phyloP scores from a whole-genome alignment of 805 yeast species.

The Debaryomyces castellii region DNA sequence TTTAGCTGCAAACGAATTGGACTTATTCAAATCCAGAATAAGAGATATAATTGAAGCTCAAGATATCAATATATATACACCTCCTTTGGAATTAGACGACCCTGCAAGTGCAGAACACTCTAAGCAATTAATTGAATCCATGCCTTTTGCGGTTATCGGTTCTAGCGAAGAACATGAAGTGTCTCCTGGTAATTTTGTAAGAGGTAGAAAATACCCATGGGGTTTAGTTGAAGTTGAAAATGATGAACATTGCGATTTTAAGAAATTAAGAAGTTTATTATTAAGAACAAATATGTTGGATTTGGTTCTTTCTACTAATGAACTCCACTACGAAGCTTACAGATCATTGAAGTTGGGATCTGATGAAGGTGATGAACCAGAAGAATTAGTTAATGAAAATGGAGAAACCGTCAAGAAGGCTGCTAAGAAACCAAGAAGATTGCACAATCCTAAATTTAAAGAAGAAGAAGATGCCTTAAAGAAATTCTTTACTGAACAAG shows the following conservation, averaged over 20 bases:
- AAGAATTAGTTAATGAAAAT: slow-evolving; percentile 26
- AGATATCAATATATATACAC: slow-evolving; percentile 79
- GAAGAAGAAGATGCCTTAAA: slow-evolving; percentile 95
- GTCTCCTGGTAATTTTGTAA: slow-evolving; percentile 60
- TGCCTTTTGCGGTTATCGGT: slow-evolving; percentile 87
- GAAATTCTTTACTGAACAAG: slow-evolving; percentile 92
- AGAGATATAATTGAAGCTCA: slow-evolving; percentile 82
- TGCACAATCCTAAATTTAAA: slow-evolving; percentile 84
- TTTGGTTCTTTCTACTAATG: slow-evolving; percentile 75
- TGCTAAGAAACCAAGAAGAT: slow-evolving; percentile 52
- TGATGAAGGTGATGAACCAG: slow-evolving; percentile 30
- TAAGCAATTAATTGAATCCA: slow-evolving; percentile 72
- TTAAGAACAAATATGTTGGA: slow-evolving; percentile 84
- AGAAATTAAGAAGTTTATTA: slow-evolving; percentile 73
- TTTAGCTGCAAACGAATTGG: slow-evolving; percentile 67
- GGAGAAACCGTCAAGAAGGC: slow-evolving; percentile 31
- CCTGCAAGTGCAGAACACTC: slow-evolving; percentile 78
- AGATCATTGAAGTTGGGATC: slow-evolving; percentile 67
- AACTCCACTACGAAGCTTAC: slow-evolving; percentile 75
- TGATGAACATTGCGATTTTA: slow-evolving; percentile 82
- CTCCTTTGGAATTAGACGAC: slow-evolving; percentile 76
- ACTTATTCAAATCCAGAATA: slow-evolving; percentile 68
- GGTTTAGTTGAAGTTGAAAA: slow-evolving; percentile 87
- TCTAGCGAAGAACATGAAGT: slow-evolving; percentile 69
- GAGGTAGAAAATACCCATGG: slow-evolving; percentile 90